Evolutionary conservation across 352 stramenopile genomes (phyloP).

Genomic region (Pythium periplocum): DNA sequence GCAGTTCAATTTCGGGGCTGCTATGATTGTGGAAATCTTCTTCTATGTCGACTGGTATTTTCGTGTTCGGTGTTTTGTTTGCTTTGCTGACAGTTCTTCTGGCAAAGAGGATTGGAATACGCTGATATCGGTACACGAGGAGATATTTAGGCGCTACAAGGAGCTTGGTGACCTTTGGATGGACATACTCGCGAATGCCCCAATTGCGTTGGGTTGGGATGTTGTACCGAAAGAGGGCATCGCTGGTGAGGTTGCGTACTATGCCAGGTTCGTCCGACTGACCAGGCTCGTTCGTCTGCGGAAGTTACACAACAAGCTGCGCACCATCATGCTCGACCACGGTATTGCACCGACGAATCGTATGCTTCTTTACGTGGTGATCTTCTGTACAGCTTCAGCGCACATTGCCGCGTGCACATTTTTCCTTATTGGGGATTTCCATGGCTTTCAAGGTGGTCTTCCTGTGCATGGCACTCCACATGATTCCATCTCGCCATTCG

Average conservation of each 20-base stretch:
- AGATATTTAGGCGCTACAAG: slow-evolving; percentile 34
- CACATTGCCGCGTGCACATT: slow-evolving; percentile 53
- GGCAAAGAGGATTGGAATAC: slow-evolving; percentile 9
- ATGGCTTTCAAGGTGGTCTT: slow-evolving; percentile 38
- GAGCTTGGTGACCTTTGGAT: slow-evolving; percentile 32
- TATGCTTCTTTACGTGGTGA: slow-evolving; percentile 44
- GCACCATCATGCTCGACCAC: slow-evolving; percentile 38
- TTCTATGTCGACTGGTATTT: slow-evolving; percentile 52
- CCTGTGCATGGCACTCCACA: slow-evolving; percentile 21
- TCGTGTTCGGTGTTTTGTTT: slow-evolving; percentile 35
- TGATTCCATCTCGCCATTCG: slow-evolving; percentile 26
- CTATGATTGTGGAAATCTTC: slow-evolving; percentile 45
- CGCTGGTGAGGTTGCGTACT: slow-evolving; percentile 15
- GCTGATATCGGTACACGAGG: slow-evolving; percentile 10
- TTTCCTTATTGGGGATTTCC: slow-evolving; percentile 42
- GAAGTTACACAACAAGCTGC: slow-evolving; percentile 32
- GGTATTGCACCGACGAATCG: slow-evolving; percentile 32
- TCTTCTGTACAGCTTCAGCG: slow-evolving; percentile 31
- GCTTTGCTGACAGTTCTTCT: slow-evolving; percentile 11
- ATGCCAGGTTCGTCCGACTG: slow-evolving; percentile 33
- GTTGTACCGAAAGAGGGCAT: slow-evolving; percentile 46
- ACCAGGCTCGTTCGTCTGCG: slow-evolving; percentile 43
- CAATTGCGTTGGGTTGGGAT: slow-evolving; percentile 55
- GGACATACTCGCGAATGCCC: slow-evolving; percentile 27
- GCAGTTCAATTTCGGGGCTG: slow-evolving; percentile 23